Percentiles rank a stretch among this genome's conserved stretches.
Evolutionary conservation across 2,329 filamentous ascomycete genomes (phyloP).

Genomic region (Sporothrix variecibatus): DNA sequence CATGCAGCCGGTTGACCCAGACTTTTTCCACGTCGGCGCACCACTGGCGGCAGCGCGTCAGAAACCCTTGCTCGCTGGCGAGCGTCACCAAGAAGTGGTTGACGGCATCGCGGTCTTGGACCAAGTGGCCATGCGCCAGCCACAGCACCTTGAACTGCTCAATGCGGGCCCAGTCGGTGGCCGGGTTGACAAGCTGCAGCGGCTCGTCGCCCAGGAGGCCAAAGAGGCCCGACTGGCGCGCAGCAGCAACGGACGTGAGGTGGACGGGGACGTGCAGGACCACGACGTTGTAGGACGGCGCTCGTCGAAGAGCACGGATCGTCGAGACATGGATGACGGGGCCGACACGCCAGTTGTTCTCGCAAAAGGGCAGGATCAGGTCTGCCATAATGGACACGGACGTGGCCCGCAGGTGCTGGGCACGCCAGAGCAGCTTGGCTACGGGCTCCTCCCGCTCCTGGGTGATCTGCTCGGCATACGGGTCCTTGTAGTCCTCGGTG

Average conservation of each 20-base stretch:
- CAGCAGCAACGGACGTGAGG: background rate
- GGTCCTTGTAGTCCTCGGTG: background rate
- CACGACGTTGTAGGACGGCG: background rate
- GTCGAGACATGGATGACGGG: background rate
- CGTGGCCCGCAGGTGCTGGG: background rate
- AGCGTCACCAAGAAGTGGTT: background rate
- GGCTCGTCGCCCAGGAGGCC: background rate
- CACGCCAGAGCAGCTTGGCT: background rate
- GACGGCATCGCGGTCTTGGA: background rate
- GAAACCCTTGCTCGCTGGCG: background rate
- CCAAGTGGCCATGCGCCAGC: background rate
- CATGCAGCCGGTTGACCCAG: background rate
- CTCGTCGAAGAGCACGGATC: background rate
- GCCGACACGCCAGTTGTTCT: background rate
- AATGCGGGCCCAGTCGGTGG: background rate
- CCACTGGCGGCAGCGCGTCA: background rate
- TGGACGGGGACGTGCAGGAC: background rate
- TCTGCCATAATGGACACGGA: background rate
- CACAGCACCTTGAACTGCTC: background rate
- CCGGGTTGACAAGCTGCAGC: background rate
- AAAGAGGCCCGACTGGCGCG: background rate
- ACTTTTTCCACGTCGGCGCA: background rate
- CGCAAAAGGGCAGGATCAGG: constrained; percentile 2
- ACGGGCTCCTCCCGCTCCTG: background rate
- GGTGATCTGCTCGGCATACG: background rate